Percentiles rank a stretch among this genome's conserved stretches.
phyloP scores from a whole-genome alignment of 768 basidiomycete species.

The Butyriboletus loyo region DNA sequence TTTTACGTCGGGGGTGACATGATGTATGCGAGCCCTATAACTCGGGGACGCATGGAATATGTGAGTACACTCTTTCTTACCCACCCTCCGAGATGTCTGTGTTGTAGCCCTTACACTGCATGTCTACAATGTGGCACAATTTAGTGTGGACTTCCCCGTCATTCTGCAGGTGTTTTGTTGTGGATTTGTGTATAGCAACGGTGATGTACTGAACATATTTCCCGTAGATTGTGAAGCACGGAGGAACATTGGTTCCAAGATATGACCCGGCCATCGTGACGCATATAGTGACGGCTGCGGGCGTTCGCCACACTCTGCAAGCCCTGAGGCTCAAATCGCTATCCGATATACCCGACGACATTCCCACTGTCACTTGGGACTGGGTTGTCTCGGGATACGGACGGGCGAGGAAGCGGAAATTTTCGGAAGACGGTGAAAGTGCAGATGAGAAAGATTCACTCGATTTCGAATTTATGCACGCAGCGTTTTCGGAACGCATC shows the following conservation, averaged over 20 bases:
- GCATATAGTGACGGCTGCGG: slow-evolving; percentile 59
- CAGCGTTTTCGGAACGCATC: slow-evolving; percentile 47
- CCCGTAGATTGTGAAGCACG: slow-evolving; percentile 57
- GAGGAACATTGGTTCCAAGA: slow-evolving; percentile 56
- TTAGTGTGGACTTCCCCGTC: too few species aligned
- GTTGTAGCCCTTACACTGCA: background rate
- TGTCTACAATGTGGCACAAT: too few species aligned
- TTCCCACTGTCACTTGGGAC: slow-evolving; percentile 62
- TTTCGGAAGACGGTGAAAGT: background rate
- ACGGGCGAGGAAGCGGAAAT: slow-evolving; percentile 16
- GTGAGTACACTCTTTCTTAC: slow-evolving; percentile 38
- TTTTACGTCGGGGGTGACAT: slow-evolving; percentile 61
- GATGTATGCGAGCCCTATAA: slow-evolving; percentile 47
- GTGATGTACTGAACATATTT: slow-evolving; percentile 2
- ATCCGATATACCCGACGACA: slow-evolving; percentile 58
- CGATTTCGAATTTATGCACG: slow-evolving; percentile 42
- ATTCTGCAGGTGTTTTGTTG: background rate
- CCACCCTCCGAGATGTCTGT: background rate
- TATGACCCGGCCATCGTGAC: slow-evolving; percentile 59
- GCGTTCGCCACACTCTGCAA: slow-evolving; percentile 25
- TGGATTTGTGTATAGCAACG: background rate
- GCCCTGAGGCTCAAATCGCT: slow-evolving; percentile 49
- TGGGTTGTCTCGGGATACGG: slow-evolving; percentile 52
- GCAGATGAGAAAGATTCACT: slow-evolving; percentile 16
- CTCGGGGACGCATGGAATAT: slow-evolving; percentile 56